phyloP scores from a whole-genome alignment of 768 basidiomycete genomes.

The Rhizopogon sp. region DNA sequence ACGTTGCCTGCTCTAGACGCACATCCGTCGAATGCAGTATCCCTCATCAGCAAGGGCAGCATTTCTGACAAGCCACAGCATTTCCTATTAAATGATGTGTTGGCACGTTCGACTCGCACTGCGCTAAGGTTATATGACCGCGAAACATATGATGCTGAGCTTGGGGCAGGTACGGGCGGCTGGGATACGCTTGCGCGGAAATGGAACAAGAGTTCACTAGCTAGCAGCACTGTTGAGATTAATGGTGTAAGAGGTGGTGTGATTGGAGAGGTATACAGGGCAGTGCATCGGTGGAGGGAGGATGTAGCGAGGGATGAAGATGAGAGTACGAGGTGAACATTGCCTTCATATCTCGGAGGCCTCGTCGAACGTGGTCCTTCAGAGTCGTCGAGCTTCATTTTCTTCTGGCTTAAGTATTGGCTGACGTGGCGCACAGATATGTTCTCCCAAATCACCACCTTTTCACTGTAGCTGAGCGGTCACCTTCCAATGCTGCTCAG shows the following conservation, averaged over 20 bases:
- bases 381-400: not conserved
- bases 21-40: constrained; percentile 20
- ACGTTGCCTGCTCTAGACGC: constrained; percentile 33
- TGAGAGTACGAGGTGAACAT: constrained; percentile 69
- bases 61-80: constrained; percentile 21
- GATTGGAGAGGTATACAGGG: constrained; percentile 61
- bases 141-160: constrained; percentile 63
- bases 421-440: constrained; percentile 39
- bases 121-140: constrained; percentile 65
- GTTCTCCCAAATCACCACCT: constrained; percentile 72
- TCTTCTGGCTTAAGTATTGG: not conserved
- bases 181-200: constrained; percentile 77
- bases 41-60: constrained; percentile 16
- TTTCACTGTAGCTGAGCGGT: constrained; percentile 67
- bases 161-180: constrained; percentile 62
- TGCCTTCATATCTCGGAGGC: not conserved
- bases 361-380: not conserved
- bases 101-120: constrained; percentile 73
- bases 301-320: constrained; percentile 74
- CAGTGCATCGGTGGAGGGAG: constrained; percentile 84
- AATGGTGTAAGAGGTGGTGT: constrained; percentile 27
- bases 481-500: constrained; percentile 60
- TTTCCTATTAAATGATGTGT: constrained; percentile 52
- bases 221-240: constrained; percentile 31
- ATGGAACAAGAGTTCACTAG: constrained; percentile 68